phyloP scores from a whole-genome alignment of 2,329 filamentous ascomycete genomes.

The Aureobasidium namibiae region DNA sequence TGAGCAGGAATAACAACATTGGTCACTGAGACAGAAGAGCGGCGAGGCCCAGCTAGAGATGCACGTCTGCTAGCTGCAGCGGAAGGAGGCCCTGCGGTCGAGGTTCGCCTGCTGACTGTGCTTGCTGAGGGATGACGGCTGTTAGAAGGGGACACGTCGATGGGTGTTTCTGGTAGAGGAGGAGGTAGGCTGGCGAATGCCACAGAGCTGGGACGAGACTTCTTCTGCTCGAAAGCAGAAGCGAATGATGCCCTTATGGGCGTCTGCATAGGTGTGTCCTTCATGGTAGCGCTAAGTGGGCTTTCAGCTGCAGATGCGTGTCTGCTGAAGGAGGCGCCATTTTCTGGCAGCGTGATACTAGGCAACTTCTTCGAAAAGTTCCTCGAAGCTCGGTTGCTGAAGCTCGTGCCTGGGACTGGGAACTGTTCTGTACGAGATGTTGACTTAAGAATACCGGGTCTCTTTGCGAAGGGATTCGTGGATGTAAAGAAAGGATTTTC shows the following conservation, averaged over 20 bases:
- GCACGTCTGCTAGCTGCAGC: not conserved
- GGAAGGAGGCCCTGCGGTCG: not conserved
- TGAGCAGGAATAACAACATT: conserved; percentile 11
- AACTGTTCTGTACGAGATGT: not conserved
- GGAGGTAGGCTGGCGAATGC: not conserved
- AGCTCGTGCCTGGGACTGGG: not conserved
- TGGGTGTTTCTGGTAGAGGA: not conserved
- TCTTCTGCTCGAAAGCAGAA: not conserved
- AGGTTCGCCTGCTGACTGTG: not conserved
- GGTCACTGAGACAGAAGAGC: conserved; percentile 6
- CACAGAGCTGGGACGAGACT: not conserved
- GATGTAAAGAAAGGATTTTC: not conserved
- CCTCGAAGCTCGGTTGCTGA: not conserved
- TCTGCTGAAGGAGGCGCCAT: not conserved
- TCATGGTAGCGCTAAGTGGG: not conserved
- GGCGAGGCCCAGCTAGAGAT: not conserved
- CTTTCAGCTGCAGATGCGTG: not conserved
- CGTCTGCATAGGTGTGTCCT: not conserved
- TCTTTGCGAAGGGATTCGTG: not conserved
- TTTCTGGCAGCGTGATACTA: not conserved
- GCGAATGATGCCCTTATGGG: not conserved
- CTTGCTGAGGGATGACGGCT: not conserved
- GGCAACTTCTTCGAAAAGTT: conserved; percentile 4
- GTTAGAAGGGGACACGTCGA: not conserved
- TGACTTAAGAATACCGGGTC: not conserved